These are phyloP conservation scores for Penicillium pancosmium DNA, from an alignment of 495 filamentous ascomycete genomes.

Conservation along the genomic window DNA sequence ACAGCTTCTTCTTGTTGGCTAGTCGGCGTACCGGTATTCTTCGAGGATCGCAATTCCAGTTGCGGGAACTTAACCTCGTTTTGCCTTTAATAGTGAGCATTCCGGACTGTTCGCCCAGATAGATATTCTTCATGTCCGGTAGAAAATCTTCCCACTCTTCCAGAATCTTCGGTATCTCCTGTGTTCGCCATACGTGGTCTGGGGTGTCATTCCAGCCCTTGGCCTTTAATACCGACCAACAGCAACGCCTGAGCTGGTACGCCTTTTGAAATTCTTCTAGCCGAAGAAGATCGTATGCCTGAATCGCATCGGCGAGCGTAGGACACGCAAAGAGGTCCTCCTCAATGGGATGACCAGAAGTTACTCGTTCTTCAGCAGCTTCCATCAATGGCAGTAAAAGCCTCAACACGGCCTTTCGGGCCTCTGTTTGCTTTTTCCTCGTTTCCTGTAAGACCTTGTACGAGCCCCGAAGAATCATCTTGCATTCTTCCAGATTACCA, in stretches of 20 bases:
- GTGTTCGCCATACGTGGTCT: conserved; percentile 30
- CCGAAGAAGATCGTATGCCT: conserved; percentile 40
- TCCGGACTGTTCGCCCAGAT: conserved; percentile 14
- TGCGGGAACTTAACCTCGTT: conserved; percentile 8
- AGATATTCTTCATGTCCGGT: conserved; percentile 30
- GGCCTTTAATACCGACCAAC: conserved; percentile 6
- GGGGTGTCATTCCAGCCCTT: conserved; percentile 25
- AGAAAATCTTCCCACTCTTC: conserved; percentile 55
- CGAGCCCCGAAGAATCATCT: conserved; percentile 27
- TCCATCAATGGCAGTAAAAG: conserved; percentile 26
- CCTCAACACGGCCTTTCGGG: conserved; percentile 29
- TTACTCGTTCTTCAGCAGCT: background rate
- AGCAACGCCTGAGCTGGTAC: conserved; percentile 18
- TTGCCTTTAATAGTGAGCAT: conserved; percentile 13
- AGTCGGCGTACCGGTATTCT: conserved; percentile 11
- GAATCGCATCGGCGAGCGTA: conserved; percentile 38
- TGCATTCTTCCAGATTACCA: conserved; percentile 23
- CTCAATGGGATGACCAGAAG: background rate
- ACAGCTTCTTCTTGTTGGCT: conserved; percentile 9
- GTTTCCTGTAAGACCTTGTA: conserved; percentile 39
- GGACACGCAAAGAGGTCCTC: conserved; percentile 28
- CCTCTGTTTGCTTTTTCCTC: conserved; percentile 26
- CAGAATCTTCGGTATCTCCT: conserved; percentile 43
- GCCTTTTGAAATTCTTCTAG: conserved; percentile 37
- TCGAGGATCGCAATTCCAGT: background rate